Evolutionary conservation across 1,284 basidiomycete species (phyloP), one percentile per base, ranked within the genome.

Genomic region (Coniferiporia weirii): DNA sequence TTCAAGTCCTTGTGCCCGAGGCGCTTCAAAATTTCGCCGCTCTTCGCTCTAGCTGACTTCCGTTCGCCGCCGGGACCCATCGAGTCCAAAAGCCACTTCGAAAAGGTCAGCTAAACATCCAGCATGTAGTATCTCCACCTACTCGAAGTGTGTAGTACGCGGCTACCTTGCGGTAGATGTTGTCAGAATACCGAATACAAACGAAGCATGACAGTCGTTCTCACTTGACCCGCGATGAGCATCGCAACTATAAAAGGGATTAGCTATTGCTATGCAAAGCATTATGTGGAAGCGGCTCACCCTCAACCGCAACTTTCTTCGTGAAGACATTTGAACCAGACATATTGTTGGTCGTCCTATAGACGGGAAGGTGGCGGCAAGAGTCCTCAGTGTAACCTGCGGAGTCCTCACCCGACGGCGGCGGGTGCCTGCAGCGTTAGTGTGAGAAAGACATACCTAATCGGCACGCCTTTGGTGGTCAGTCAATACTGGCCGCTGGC

Each of bases 1-100:
- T 87, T 79, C 7, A 93, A 71, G 51, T 84, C 78, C 17, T 76
- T 77, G 66, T 91, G 84, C 4, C 89, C 89, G n/a, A 93, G 72
- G 59, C 83, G 83, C 64, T 85, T 83, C 63, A 93, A 67, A 9
- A 86, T 83, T 65, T 89, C 85, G 54, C 85, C 68, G 43, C 89
- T 85, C 68, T 90, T 91, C 52, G 80, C 76, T 63, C 85, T 85
- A 7, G 84, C 77, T 52, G 81, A 77, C 70, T 83, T 85, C 69
- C 82, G 69, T 66, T 75, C 73, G 63, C 85, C 73, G 75, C 83
- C 73, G 5, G 75, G 70, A 32, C 77, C 74, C 54, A 79, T 72
- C 1, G 72, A 71, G 44, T 78, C 74, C 59, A 82, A 60, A 8
- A 79, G 67, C 76, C 78, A 80, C 79, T 82, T 44, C 45, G 34